Evolutionary conservation across 1,284 basidiomycete genomes (phyloP).

Genomic region (Sphaerobolus stellatus): DNA sequence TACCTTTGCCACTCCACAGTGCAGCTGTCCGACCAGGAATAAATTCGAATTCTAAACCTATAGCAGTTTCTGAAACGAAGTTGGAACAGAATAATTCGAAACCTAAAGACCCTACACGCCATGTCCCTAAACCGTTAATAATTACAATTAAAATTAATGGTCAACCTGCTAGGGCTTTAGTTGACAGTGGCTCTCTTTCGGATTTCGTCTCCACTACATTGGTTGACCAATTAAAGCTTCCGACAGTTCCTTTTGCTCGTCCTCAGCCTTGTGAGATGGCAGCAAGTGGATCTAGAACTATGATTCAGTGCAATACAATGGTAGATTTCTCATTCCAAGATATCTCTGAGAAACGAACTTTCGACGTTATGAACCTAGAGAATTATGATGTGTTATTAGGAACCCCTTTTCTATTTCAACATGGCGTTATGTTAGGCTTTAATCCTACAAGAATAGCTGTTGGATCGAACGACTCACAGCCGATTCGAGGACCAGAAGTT

Average conservation of each 20-base stretch:
- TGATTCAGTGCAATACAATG: conserved; percentile 1
- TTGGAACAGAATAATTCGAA: neutral
- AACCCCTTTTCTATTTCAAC: conserved; percentile 26
- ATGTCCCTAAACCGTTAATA: neutral
- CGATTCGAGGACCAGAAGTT: conserved; percentile 23
- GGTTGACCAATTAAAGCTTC: conserved; percentile 12
- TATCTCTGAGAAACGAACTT: conserved; percentile 17
- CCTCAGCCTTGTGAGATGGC: conserved; percentile 7
- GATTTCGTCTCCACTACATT: conserved; percentile 12
- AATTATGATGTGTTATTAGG: conserved; percentile 33
- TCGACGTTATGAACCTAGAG: conserved; percentile 34
- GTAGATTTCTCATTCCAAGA: neutral
- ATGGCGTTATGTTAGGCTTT: conserved; percentile 29
- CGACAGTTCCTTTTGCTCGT: neutral
- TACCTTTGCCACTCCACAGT: no score
- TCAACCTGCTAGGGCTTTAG: neutral
- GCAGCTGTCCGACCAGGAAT: no score
- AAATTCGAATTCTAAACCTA: no score
- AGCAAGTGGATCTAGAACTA: neutral
- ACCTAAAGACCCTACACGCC: neutral
- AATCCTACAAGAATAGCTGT: conserved; percentile 16
- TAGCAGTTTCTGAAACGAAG: no score
- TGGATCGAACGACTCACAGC: conserved; percentile 13
- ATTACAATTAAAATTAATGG: neutral
- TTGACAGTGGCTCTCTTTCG: neutral